Conservation (phyloP, 768 basidiomycete genomes). For the Wakefieldia striispora region DNA sequence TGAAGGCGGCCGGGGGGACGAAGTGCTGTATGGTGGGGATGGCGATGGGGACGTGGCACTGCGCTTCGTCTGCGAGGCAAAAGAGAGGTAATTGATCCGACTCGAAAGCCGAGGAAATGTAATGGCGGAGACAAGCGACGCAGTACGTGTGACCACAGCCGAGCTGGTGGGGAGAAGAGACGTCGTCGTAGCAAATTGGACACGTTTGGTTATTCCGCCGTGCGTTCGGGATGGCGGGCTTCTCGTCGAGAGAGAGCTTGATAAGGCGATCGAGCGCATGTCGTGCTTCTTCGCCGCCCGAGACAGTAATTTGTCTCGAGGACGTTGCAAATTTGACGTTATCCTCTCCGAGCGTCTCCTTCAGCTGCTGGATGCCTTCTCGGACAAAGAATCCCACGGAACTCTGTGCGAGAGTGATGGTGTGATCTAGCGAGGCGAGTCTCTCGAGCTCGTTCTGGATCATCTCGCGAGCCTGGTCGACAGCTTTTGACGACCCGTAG, state of each 20-base stretch:
- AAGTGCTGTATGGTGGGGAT: conserved; percentile 46
- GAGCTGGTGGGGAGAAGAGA: conserved; percentile 43
- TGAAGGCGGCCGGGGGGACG: conserved; percentile 48
- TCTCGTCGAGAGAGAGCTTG: conserved; percentile 36
- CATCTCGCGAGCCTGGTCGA: conserved; percentile 42
- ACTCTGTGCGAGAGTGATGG: not conserved
- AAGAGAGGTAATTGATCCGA: conserved; percentile 57
- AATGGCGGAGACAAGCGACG: conserved; percentile 52
- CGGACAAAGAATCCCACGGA: conserved; percentile 50
- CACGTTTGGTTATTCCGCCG: conserved; percentile 25
- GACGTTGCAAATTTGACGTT: conserved; percentile 46
- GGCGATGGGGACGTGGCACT: conserved; percentile 51
- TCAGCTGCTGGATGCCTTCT: conserved; percentile 47
- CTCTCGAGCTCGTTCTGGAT: conserved; percentile 49
- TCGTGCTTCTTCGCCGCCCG: conserved; percentile 55
- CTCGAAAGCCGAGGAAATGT: conserved; percentile 51
- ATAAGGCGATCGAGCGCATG: conserved; percentile 46
- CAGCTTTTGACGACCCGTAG: conserved; percentile 41
- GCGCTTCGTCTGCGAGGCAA: conserved; percentile 59
- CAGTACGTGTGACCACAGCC: conserved; percentile 63
- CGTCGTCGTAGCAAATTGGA: conserved; percentile 48
- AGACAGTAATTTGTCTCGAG: conserved; percentile 44
- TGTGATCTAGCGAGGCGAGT: conserved; percentile 43
- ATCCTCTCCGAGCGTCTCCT: too few species aligned
- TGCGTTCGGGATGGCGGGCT: not conserved